A percentile compares a stretch with the other conserved stretches of the same genome.
phyloP scores from a whole-genome alignment of 1,284 basidiomycete species.

The Cutaneotrichosporon dermatis region DNA sequence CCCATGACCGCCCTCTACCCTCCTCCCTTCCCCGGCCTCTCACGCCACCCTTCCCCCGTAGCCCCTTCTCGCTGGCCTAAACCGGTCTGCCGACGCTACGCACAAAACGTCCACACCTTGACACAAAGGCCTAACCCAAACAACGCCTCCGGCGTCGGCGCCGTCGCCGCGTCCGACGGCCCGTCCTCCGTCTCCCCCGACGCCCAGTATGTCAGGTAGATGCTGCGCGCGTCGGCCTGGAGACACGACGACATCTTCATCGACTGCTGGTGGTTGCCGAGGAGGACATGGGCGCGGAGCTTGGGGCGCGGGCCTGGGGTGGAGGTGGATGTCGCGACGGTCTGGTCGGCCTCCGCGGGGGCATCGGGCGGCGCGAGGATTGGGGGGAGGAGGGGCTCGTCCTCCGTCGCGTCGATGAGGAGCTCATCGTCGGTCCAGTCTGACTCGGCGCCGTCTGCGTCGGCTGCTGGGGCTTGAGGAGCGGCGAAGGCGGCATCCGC shows the following conservation, averaged over 20 bases:
- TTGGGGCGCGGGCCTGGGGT: neutral
- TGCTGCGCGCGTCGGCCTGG: slow-evolving; percentile 29
- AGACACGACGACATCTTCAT: slow-evolving; percentile 28
- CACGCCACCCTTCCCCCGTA: too few relatives aligned
- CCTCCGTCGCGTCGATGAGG: too few relatives aligned
- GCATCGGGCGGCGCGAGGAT: neutral
- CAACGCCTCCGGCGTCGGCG: slow-evolving; percentile 12
- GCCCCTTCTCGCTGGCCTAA: too few relatives aligned
- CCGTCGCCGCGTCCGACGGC: slow-evolving; percentile 4
- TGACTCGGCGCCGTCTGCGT: neutral
- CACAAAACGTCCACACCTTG: slow-evolving; percentile 33
- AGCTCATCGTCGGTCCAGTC: neutral
- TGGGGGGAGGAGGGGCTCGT: too few relatives aligned
- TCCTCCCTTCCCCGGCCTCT: too few relatives aligned
- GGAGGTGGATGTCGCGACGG: neutral
- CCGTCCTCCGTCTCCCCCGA: slow-evolving; percentile 14
- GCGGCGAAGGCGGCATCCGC: neutral
- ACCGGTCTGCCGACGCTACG: too few relatives aligned
- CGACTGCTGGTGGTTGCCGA: slow-evolving; percentile 22
- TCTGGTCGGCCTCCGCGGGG: neutral
- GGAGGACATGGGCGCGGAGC: slow-evolving; percentile 19
- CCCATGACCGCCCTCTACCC: too few relatives aligned
- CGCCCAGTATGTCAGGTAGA: slow-evolving; percentile 34
- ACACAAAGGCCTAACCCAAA: slow-evolving; percentile 27
- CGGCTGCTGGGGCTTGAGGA: neutral